Evolutionary conservation across 176 grass and related monocot genomes (phyloP).

Genomic region (Raddia distichophylla): DNA sequence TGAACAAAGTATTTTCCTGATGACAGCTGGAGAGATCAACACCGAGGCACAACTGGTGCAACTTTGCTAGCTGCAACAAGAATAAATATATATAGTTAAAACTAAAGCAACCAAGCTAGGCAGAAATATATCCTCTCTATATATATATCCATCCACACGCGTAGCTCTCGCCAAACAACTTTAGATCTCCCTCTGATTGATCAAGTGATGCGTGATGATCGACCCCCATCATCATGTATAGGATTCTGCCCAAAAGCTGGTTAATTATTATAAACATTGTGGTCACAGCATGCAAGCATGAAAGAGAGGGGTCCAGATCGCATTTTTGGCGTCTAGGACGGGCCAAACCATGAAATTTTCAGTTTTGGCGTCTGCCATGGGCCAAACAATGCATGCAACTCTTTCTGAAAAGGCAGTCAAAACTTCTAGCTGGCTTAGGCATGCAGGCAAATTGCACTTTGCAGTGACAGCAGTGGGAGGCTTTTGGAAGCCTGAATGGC

Average conservation of each 20-base stretch:
- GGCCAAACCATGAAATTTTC: constrained; percentile 26
- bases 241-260: constrained; percentile 46
- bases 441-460: constrained; percentile 37
- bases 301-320: not conserved
- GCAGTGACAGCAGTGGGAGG: constrained; percentile 32
- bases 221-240: not conserved
- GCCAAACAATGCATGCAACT: constrained; percentile 27
- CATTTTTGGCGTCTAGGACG: constrained; percentile 4
- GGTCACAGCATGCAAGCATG: constrained; percentile 17
- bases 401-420: constrained; percentile 32
- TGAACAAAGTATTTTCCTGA: not conserved
- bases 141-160: not conserved
- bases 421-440: constrained; percentile 11
- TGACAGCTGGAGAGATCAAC: constrained; percentile 40
- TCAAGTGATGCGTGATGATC: not conserved
- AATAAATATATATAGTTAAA: not conserved
- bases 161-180: constrained; percentile 30
- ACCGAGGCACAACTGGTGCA: constrained; percentile 15
- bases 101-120: constrained; percentile 17
- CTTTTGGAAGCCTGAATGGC: constrained; percentile 2
- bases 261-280: constrained; percentile 38
- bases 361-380: constrained; percentile 4
- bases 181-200: constrained; percentile 39
- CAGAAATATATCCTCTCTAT: constrained; percentile 23
- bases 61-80: constrained; percentile 5